A percentile compares a stretch with the other conserved stretches of the same genome.
phyloP scores from a whole-genome alignment of 2,329 filamentous ascomycete genomes.

The Metarhizium sp. region DNA sequence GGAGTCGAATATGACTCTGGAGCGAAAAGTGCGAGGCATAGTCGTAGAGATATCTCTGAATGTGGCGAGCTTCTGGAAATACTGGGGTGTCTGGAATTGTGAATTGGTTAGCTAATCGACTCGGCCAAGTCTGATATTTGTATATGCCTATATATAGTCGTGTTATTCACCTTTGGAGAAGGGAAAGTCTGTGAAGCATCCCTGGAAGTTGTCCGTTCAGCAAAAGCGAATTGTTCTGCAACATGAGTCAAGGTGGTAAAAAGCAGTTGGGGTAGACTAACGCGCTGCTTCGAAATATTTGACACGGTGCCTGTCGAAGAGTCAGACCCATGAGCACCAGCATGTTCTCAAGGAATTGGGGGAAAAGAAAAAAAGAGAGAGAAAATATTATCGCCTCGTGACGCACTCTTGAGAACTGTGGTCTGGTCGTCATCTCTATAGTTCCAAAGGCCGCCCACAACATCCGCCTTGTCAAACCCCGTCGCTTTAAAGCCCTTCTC shows the following conservation, averaged over 20 bases:
- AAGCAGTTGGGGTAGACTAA: slow-evolving; percentile 5
- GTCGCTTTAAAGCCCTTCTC: slow-evolving; percentile 34
- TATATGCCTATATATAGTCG: too few relatives aligned
- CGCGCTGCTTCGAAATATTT: slow-evolving; percentile 23
- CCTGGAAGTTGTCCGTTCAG: slow-evolving; percentile 10
- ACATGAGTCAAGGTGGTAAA: too few relatives aligned
- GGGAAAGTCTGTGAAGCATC: slow-evolving; percentile 26
- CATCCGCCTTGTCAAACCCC: slow-evolving; percentile 30
- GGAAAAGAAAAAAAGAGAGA: too few relatives aligned
- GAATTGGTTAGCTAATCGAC: background rate
- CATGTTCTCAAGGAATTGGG: background rate
- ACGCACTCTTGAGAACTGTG: slow-evolving; percentile 23
- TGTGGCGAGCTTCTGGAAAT: slow-evolving; percentile 14
- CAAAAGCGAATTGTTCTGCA: too few relatives aligned
- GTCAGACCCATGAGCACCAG: slow-evolving; percentile 1
- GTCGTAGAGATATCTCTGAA: slow-evolving; percentile 22
- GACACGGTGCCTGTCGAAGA: slow-evolving; percentile 15
- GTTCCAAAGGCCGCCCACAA: slow-evolving; percentile 34
- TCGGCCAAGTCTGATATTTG: background rate
- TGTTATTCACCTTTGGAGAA: slow-evolving; percentile 10
- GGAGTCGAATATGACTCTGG: slow-evolving; percentile 14
- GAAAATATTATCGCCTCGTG: background rate
- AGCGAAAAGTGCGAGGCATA: slow-evolving; percentile 24
- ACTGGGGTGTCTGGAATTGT: slow-evolving; percentile 14
- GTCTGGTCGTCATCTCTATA: slow-evolving; percentile 29